A percentile compares a stretch with the other conserved stretches of the same genome.
Conservation (phyloP, 768 basidiomycete species). For the Omphalotus guepiniiformis region DNA sequence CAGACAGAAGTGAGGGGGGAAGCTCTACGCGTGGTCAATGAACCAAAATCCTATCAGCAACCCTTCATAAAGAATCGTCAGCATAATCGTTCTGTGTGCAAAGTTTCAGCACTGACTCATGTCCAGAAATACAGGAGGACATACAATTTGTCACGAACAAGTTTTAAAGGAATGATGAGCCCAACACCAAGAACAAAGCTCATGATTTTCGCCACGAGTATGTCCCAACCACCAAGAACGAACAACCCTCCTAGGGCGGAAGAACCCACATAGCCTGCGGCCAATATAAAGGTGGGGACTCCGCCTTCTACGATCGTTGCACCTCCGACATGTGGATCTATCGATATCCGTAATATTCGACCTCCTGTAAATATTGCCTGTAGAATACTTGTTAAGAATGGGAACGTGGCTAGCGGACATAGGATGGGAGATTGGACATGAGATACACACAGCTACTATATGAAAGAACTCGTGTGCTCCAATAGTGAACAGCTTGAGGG, state of each 20-base stretch:
- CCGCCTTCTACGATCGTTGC: slow-evolving; percentile 77
- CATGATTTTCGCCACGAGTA: slow-evolving; percentile 86
- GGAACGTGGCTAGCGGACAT: background rate
- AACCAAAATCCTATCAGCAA: slow-evolving; percentile 94
- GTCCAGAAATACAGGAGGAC: slow-evolving; percentile 19
- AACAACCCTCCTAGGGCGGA: slow-evolving; percentile 80
- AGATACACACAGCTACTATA: slow-evolving; percentile 58
- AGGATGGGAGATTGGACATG: background rate
- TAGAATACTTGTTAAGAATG: background rate
- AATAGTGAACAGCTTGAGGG: slow-evolving; percentile 83
- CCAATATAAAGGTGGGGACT: slow-evolving; percentile 62
- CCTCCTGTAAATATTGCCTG: slow-evolving; percentile 81
- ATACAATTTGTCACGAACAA: slow-evolving; percentile 88
- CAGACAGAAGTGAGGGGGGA: slow-evolving; percentile 7
- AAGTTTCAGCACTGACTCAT: background rate
- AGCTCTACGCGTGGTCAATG: slow-evolving; percentile 79
- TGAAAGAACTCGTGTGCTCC: slow-evolving; percentile 90
- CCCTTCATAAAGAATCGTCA: slow-evolving; percentile 80
- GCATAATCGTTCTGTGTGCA: slow-evolving; percentile 67
- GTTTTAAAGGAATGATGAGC: slow-evolving; percentile 76
- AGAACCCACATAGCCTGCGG: slow-evolving; percentile 81
- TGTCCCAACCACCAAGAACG: slow-evolving; percentile 81
- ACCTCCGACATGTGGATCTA: slow-evolving; percentile 80
- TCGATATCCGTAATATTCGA: slow-evolving; percentile 71
- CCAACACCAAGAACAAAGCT: slow-evolving; percentile 90